These are phyloP conservation scores for Medicago arabica DNA, from an alignment of 306 rosid species.

Conservation along the genomic window DNA sequence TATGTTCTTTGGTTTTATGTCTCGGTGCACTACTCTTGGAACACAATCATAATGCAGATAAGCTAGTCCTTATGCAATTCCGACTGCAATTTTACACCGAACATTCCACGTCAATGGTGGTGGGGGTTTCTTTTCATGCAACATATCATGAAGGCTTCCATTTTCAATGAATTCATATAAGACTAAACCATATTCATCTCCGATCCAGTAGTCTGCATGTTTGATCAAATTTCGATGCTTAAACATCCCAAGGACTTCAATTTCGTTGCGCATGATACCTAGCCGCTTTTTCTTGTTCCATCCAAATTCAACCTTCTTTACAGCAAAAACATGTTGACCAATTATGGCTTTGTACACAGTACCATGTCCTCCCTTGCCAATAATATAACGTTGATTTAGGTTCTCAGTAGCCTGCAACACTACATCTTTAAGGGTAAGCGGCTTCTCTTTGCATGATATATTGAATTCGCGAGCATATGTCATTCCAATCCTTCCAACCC, in stretches of 20 bases:
- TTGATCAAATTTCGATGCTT: constrained; percentile 75
- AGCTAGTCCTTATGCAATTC: constrained; percentile 71
- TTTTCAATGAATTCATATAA: constrained; percentile 68
- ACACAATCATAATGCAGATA: constrained; percentile 81
- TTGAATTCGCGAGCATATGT: constrained; percentile 35
- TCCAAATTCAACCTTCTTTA: constrained; percentile 65
- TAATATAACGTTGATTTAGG: constrained; percentile 58
- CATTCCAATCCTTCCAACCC: constrained; percentile 34
- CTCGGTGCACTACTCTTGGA: constrained; percentile 78
- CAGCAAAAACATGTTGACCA: constrained; percentile 56
- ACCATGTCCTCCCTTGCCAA: constrained; percentile 90
- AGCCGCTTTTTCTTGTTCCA: constrained; percentile 48
- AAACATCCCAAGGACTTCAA: constrained; percentile 58
- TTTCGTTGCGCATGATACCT: constrained; percentile 64
- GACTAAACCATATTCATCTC: constrained; percentile 62
- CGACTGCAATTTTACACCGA: constrained; percentile 66
- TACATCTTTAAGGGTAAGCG: constrained; percentile 49
- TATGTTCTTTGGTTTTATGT: constrained; percentile 79
- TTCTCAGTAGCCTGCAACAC: constrained; percentile 69
- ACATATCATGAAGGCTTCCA: constrained; percentile 81
- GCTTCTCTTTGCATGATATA: constrained; percentile 43
- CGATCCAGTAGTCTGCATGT: constrained; percentile 64
- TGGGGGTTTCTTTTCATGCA: constrained; percentile 59
- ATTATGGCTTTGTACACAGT: constrained; percentile 67
- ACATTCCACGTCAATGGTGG: constrained; percentile 61